Evolutionary conservation across 2,329 filamentous ascomycete genomes (phyloP), one percentile per base, ranked within the genome.

Genomic region (Didymella pomorum): DNA sequence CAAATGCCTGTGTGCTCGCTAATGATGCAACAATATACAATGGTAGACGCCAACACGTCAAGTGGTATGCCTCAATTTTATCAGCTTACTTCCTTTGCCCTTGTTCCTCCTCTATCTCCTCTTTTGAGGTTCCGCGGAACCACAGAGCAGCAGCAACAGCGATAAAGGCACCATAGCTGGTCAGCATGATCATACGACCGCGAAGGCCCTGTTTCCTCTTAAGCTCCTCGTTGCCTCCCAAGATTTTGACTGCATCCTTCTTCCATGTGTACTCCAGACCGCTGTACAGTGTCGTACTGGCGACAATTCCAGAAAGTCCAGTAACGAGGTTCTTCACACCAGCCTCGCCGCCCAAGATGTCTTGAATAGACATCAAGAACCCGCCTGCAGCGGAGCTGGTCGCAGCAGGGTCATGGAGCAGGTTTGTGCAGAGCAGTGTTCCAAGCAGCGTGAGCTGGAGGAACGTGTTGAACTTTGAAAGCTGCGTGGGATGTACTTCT

Each of bases 391-490:
- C 69, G 0, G 80, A 84, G 3, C 81, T 83, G 77, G 90, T 84
- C 45, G 85, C 74, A 41, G 80, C 71, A 54, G 82, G n/a, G 76
- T 81, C 42, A 78, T 86, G 80, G 23, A 96, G 68, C 12, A 97
- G 83, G 0, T 93, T 94, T 41, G 93, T 84, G 1, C 91, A 87
- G 46, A 94, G 92, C 2, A 93, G 93, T 11, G 89, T 85, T 18
- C 93, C 94, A 70, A 99, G 90, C 12, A 99, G 84, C 4, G 89
- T 87, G 20, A 99, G 81, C 76, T 99, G 95, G 67, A 98, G 79
- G 42, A 96, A 93, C 0, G 95, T 99, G 78, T 99, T 99, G 78
- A 93, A 78, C 70, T 96, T 96, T 78, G 89, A 93, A 61, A 96
- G 91, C 1, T 85, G 89, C 0, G 92, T 95, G 1, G 92, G 92